A percentile compares a stretch with the other conserved stretches of the same genome.
These are phyloP conservation scores for Melanomma pulvis-pyrius DNA, from an alignment of 495 filamentous ascomycete genomes.

Conservation along the genomic window DNA sequence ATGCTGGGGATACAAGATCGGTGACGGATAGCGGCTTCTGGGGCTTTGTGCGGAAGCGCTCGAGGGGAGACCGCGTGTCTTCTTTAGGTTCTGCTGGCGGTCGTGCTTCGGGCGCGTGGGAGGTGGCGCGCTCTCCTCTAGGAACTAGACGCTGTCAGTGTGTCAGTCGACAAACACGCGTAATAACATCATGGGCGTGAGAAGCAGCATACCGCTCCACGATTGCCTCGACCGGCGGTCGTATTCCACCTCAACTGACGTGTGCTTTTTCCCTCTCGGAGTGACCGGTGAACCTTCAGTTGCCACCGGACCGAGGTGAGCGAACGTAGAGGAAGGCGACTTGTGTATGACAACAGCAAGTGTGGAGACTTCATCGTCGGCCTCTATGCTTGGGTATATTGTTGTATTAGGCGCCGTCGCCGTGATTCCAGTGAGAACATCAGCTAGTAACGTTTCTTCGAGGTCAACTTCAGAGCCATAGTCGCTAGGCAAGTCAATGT, in stretches of 20 bases:
- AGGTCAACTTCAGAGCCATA: constrained; percentile 48
- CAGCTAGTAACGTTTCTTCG: constrained; percentile 33
- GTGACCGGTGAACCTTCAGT: background rate
- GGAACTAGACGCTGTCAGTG: constrained; percentile 46
- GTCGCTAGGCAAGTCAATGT: constrained; percentile 38
- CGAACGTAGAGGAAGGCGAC: background rate
- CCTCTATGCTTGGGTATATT: constrained; percentile 12
- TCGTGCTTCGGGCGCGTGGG: background rate
- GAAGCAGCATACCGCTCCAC: constrained; percentile 22
- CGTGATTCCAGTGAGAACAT: constrained; percentile 35
- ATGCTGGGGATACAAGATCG: constrained; percentile 83
- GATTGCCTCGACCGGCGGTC: constrained; percentile 17
- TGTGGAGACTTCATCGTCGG: background rate
- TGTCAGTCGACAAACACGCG: constrained; percentile 38
- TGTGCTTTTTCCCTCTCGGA: constrained; percentile 12
- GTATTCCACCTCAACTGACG: constrained; percentile 36
- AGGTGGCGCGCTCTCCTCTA: background rate
- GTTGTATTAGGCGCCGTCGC: constrained; percentile 22
- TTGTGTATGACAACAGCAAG: constrained; percentile 1
- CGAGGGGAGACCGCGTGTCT: constrained; percentile 58
- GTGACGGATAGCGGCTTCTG: constrained; percentile 86
- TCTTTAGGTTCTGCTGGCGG: background rate
- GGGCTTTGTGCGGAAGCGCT: constrained; percentile 77
- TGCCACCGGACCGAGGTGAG: background rate
- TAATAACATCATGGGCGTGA: background rate